These are phyloP conservation scores for Tillandsia leiboldiana DNA, from an alignment of 176 grass and related monocot species.

Conservation along the genomic window DNA sequence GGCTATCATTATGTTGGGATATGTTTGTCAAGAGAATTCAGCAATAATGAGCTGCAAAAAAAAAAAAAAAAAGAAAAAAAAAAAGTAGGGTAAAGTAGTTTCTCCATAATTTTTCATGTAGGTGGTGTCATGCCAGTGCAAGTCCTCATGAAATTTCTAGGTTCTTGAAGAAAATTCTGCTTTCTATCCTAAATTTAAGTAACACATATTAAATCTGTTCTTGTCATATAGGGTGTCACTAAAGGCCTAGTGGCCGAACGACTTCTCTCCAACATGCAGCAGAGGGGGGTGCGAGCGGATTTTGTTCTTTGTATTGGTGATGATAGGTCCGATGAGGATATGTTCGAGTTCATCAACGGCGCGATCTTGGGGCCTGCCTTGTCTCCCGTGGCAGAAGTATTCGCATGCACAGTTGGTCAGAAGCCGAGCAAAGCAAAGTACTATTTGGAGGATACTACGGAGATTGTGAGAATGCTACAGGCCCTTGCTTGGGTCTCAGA, in stretches of 20 bases:
- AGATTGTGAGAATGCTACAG: constrained; percentile 45
- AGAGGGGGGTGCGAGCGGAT: constrained; percentile 24
- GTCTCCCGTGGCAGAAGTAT: constrained; percentile 44
- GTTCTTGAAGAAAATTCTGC: too few species aligned
- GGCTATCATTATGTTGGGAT: too few species aligned
- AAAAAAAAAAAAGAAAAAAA: too few species aligned
- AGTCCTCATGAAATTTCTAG: too few species aligned
- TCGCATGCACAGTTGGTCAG: constrained; percentile 47
- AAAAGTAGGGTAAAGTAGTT: too few species aligned
- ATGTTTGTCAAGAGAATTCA: too few species aligned
- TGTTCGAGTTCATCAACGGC: constrained; percentile 39
- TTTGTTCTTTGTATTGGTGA: constrained; percentile 49
- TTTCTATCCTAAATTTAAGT: too few species aligned
- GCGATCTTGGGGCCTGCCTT: constrained; percentile 13
- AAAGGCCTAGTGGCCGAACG: constrained; percentile 41
- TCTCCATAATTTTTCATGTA: too few species aligned
- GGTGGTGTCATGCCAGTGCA: too few species aligned
- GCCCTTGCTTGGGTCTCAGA: constrained; percentile 34
- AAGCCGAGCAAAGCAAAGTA: constrained; percentile 58
- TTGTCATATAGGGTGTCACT: constrained; percentile 27
- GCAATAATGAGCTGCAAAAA: too few species aligned
- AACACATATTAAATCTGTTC: background rate
- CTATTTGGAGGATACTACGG: constrained; percentile 39
- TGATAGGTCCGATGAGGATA: constrained; percentile 48
- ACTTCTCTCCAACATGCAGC: constrained; percentile 22